Percentiles rank a stretch among this genome's conserved stretches.
Evolutionary conservation across 495 filamentous ascomycete species (phyloP).

Genomic region (Emericellopsis terricola): DNA sequence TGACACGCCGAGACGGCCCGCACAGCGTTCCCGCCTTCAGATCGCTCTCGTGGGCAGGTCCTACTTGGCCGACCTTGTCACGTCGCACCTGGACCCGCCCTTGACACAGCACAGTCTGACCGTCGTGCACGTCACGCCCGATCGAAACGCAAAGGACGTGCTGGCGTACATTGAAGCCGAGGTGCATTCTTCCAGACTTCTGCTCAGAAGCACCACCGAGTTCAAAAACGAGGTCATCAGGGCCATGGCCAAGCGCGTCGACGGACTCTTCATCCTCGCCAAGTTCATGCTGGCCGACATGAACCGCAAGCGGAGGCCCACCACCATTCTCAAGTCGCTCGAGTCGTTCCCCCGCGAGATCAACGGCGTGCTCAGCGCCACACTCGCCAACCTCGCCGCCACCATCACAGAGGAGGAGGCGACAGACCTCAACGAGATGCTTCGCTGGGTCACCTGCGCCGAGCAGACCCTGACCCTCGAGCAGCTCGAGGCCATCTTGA

Average conservation of each 20-base stretch:
- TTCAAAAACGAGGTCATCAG: slow-evolving; percentile 12
- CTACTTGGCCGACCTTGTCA: neutral
- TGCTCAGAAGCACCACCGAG: slow-evolving; percentile 7
- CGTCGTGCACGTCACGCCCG: slow-evolving; percentile 13
- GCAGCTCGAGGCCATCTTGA: slow-evolving; percentile 13
- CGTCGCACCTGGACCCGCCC: slow-evolving; percentile 4
- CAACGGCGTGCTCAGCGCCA: slow-evolving; percentile 15
- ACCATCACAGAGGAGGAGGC: slow-evolving; percentile 9
- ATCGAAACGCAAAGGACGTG: slow-evolving; percentile 16
- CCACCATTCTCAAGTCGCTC: slow-evolving; percentile 11
- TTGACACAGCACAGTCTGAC: slow-evolving; percentile 9
- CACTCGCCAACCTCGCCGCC: slow-evolving; percentile 10
- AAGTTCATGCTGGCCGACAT: slow-evolving; percentile 18
- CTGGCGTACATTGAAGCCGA: slow-evolving; percentile 11
- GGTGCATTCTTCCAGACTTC: slow-evolving; percentile 10
- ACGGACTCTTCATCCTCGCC: slow-evolving; percentile 22
- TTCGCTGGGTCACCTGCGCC: slow-evolving; percentile 16
- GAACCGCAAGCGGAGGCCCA: slow-evolving; percentile 9
- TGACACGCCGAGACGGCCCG: neutral
- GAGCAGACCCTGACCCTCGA: slow-evolving; percentile 11
- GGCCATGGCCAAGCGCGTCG: slow-evolving; percentile 11
- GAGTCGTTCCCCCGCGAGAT: slow-evolving; percentile 13
- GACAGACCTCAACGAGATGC: slow-evolving; percentile 15
- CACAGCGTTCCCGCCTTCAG: neutral
- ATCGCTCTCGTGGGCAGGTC: neutral